These are phyloP conservation scores for Hortaea werneckii DNA, from an alignment of 2,329 filamentous ascomycete species.

Conservation along the genomic window DNA sequence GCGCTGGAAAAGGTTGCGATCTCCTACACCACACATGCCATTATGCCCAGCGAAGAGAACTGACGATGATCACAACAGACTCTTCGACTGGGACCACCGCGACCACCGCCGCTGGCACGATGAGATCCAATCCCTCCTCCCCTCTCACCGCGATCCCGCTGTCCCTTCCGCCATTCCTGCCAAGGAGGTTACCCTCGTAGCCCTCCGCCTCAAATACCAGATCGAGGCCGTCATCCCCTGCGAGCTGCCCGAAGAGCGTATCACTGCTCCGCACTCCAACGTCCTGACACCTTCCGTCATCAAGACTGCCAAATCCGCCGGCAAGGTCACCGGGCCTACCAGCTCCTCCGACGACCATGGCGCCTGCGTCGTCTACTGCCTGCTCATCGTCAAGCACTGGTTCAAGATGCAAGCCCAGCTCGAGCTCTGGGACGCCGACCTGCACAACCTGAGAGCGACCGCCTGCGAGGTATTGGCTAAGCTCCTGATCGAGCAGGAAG, in stretches of 20 bases:
- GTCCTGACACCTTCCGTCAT: constrained; percentile 76
- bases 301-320: constrained; percentile 70
- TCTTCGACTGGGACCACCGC: constrained; percentile 23
- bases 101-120: constrained; percentile 27
- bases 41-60: too few species aligned
- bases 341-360: constrained; percentile 44
- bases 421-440: constrained; percentile 86
- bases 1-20: constrained; percentile 10
- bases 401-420: constrained; percentile 68
- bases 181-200: constrained; percentile 76
- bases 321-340: constrained; percentile 39
- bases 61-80: not conserved
- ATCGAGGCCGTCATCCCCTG: constrained; percentile 84
- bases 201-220: constrained; percentile 79
- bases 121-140: constrained; percentile 46
- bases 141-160: constrained; percentile 46
- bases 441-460: constrained; percentile 66
- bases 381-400: constrained; percentile 64
- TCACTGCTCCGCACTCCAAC: constrained; percentile 73
- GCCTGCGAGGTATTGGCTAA: constrained; percentile 93
- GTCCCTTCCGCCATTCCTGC: constrained; percentile 60
- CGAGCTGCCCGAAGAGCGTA: constrained; percentile 65
- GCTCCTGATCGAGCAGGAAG: constrained; percentile 70
- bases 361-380: constrained; percentile 73
- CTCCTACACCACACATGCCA: not conserved